These are phyloP conservation scores for Cutaneotrichosporon sp. DNA, from an alignment of 1,284 basidiomycete genomes.

Conservation along the genomic window DNA sequence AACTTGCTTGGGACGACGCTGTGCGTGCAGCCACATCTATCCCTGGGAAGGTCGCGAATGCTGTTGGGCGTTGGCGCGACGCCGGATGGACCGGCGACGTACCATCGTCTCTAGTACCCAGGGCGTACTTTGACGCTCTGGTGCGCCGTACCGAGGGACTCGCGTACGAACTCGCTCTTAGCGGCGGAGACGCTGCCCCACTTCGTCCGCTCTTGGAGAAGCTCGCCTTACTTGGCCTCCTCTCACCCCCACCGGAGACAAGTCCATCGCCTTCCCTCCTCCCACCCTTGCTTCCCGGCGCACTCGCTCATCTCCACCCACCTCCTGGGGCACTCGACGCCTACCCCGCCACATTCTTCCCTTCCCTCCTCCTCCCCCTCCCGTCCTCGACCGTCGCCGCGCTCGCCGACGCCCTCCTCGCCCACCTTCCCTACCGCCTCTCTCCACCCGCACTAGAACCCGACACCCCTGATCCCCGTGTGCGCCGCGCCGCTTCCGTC, in stretches of 20 bases:
- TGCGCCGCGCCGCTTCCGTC: constrained; percentile 31
- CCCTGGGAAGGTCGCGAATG: constrained; percentile 47
- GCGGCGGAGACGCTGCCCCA: constrained; percentile 20
- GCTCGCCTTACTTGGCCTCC: constrained; percentile 35
- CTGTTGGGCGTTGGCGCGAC: constrained; percentile 52
- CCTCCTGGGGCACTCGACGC: constrained; percentile 59
- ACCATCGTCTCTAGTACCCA: constrained; percentile 30
- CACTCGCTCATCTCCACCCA: constrained; percentile 56
- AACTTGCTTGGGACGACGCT: constrained; percentile 45
- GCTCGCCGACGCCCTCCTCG: constrained; percentile 32
- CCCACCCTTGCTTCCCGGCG: constrained; percentile 35
- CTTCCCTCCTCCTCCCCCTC: constrained; percentile 66
- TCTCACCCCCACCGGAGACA: constrained; percentile 21
- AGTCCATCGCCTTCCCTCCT: constrained; percentile 34
- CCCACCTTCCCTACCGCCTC: constrained; percentile 27
- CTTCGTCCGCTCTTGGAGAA: constrained; percentile 34
- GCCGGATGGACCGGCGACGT: constrained; percentile 33
- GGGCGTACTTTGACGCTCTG: constrained; percentile 61
- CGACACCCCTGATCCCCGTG: constrained; percentile 24
- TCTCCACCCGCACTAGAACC: constrained; percentile 19
- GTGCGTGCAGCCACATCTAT: constrained; percentile 32
- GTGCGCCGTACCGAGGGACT: constrained; percentile 45
- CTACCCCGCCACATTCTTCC: constrained; percentile 56
- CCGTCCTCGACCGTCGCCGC: constrained; percentile 52
- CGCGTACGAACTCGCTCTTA: constrained; percentile 58